Conservation (phyloP, 805 yeast species). For the Grigorovia transvaalensis region DNA sequence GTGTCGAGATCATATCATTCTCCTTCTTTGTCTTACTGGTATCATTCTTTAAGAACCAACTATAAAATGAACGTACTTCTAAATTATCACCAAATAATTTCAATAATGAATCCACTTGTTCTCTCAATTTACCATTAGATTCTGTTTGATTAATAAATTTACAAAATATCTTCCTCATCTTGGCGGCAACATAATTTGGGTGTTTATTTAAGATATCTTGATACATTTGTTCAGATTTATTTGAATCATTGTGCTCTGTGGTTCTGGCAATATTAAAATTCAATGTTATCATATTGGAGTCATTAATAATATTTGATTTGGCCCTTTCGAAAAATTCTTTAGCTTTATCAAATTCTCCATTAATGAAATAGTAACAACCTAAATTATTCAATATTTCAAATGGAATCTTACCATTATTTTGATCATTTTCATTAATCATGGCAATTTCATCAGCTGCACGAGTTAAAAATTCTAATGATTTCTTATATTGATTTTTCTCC, state of each 20-base stretch:
- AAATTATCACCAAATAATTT: conserved; percentile 46
- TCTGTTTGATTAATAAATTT: conserved; percentile 37
- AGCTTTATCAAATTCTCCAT: conserved; percentile 51
- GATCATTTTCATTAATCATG: conserved; percentile 14
- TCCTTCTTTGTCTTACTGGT: conserved; percentile 33
- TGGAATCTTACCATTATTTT: conserved; percentile 29
- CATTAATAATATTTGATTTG: conserved; percentile 19
- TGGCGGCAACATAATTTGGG: conserved; percentile 69
- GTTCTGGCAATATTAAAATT: conserved; percentile 72
- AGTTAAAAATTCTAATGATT: conserved; percentile 53
- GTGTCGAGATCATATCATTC: conserved; percentile 50
- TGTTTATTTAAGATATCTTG: conserved; percentile 42
- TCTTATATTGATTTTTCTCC: conserved; percentile 45
- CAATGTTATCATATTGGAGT: conserved; percentile 33
- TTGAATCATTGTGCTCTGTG: conserved; percentile 36
- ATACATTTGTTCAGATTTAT: conserved; percentile 33
- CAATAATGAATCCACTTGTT: conserved; percentile 47
- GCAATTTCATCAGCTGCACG: conserved; percentile 46
- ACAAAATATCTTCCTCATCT: conserved; percentile 56
- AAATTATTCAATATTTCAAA: conserved; percentile 66
- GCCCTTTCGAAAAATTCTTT: conserved; percentile 44
- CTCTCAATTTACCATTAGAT: conserved; percentile 7
- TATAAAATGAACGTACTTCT: conserved; percentile 83
- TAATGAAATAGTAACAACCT: conserved; percentile 71
- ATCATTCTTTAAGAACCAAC: conserved; percentile 67